Base-by-base conservation (phyloP, 805 yeast genomes). In the Yamadazyma akitaensis region DNA sequence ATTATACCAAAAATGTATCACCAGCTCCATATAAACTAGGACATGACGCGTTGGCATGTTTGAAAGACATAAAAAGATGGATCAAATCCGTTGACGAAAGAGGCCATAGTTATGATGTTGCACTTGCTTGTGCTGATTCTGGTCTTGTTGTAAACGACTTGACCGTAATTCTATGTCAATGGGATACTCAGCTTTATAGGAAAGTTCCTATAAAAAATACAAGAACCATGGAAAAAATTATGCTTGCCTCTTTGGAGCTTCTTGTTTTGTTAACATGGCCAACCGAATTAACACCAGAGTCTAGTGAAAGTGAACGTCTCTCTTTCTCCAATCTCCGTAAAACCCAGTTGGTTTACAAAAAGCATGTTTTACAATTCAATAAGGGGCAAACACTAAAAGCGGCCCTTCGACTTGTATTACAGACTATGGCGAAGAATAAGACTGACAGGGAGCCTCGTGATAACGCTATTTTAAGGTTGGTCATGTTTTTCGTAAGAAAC, bases 261-360 rank as follows among this genome's bases (percentile, higher is more conserved):
- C 65, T 94, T 48, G 96, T 88, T 1, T 80, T 88, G 2, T 71
- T 94, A 58, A 86, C 97, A 0, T 86, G 96, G 88, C 98, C 98
- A 0, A 61, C 86, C 5, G 81, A 81, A 30, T 61, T 88, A n/a
- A 77, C 71, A 43, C 65, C 76, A 9, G 79, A 79, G n/a, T 75
- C 84, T 2, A 70, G 84, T 0, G 70, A 70, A 17, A 79, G 79
- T 44, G 88, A 86, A 55, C 70, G 80, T 36, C 66, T 72, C 17
- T 71, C 79, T 34, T 84, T 77, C 58, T 71, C 83, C 9, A 79
- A 79, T 43, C 68, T 91, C 41, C 80, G 81, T 51, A 81, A 78
- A 49, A 77, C 82, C 24, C 97, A 90, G 52, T 56, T 84, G 25
- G 57, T 64, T 3, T 94, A 92, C 63, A 94, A 92, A 61, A 80